Conservation (phyloP, 306 rosid species). For the Medicago arabica region DNA sequence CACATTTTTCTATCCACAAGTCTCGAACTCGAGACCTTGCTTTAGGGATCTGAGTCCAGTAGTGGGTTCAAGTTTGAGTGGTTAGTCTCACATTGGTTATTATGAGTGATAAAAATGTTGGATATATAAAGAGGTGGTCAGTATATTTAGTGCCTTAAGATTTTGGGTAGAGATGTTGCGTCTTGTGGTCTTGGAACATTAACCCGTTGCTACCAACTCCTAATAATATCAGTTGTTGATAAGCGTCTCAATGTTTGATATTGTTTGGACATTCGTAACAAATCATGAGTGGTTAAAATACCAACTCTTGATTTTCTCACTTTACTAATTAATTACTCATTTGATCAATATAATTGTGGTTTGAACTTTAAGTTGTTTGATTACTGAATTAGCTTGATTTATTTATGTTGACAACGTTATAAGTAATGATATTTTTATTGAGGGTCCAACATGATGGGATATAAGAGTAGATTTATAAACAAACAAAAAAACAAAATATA, state of each 20-base stretch:
- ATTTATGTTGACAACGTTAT: conserved; percentile 2
- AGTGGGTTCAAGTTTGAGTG: neutral
- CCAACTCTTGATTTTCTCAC: too few species aligned
- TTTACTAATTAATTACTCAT: neutral
- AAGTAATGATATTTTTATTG: neutral
- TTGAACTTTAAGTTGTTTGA: neutral
- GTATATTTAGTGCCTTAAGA: too few species aligned
- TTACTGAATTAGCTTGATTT: conserved; percentile 2
- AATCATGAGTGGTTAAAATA: neutral
- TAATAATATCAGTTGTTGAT: too few species aligned
- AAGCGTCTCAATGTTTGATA: too few species aligned
- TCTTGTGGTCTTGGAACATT: too few species aligned
- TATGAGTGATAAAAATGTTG: too few species aligned
- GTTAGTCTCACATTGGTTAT: too few species aligned
- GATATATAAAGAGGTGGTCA: too few species aligned
- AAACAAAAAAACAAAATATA: neutral
- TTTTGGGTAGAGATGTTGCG: too few species aligned
- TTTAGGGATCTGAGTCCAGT: neutral
- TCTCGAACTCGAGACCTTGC: neutral
- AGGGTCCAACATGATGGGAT: conserved; percentile 22
- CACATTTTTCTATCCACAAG: neutral
- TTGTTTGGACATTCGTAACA: too few species aligned
- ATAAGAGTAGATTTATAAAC: neutral
- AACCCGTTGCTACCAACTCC: too few species aligned
- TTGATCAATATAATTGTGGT: neutral